Conservation (phyloP, 495 filamentous ascomycete genomes). For the Hypomontagnella monticulosa region DNA sequence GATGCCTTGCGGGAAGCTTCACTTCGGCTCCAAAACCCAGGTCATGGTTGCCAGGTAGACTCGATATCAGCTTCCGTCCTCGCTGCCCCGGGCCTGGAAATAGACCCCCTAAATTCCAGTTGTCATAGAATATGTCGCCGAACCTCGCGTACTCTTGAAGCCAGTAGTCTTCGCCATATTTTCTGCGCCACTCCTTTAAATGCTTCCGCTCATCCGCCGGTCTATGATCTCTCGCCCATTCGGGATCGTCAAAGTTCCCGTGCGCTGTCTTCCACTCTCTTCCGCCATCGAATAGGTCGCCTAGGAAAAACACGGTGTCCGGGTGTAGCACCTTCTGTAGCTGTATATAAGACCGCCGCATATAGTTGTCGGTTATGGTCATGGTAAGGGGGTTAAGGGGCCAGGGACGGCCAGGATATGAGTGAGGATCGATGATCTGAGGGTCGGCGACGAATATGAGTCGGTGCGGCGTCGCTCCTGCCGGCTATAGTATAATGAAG, state of each 20-base stretch:
- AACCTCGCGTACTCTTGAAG: slow-evolving; percentile 83
- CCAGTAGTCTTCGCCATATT: slow-evolving; percentile 83
- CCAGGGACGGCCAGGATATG: slow-evolving; percentile 94
- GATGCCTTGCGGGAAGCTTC: slow-evolving; percentile 76
- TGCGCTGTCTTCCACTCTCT: slow-evolving; percentile 86
- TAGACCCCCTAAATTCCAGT: slow-evolving; percentile 60
- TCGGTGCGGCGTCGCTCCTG: slow-evolving; percentile 80
- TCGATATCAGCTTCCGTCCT: slow-evolving; percentile 75
- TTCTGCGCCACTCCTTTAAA: slow-evolving; percentile 73
- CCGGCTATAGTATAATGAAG: slow-evolving; percentile 63
- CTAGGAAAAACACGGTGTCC: slow-evolving; percentile 87
- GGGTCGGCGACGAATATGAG: slow-evolving; percentile 92
- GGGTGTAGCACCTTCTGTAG: slow-evolving; percentile 77
- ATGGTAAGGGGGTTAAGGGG: slow-evolving; percentile 81
- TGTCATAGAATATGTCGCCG: slow-evolving; percentile 76
- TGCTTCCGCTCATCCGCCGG: slow-evolving; percentile 58
- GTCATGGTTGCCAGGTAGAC: slow-evolving; percentile 95
- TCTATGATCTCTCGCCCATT: slow-evolving; percentile 58
- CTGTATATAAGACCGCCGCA: slow-evolving; percentile 78
- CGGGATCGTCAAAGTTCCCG: slow-evolving; percentile 67
- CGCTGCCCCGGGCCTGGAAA: slow-evolving; percentile 51
- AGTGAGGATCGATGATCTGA: slow-evolving; percentile 97
- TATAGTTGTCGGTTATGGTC: slow-evolving; percentile 85
- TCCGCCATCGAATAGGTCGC: slow-evolving; percentile 96
- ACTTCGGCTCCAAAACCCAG: slow-evolving; percentile 91